Percentiles rank a stretch among this genome's conserved stretches.
Evolutionary conservation across 1,139 yeast genomes (phyloP).

Genomic region (Yamadazyma kanchanaburiensis): DNA sequence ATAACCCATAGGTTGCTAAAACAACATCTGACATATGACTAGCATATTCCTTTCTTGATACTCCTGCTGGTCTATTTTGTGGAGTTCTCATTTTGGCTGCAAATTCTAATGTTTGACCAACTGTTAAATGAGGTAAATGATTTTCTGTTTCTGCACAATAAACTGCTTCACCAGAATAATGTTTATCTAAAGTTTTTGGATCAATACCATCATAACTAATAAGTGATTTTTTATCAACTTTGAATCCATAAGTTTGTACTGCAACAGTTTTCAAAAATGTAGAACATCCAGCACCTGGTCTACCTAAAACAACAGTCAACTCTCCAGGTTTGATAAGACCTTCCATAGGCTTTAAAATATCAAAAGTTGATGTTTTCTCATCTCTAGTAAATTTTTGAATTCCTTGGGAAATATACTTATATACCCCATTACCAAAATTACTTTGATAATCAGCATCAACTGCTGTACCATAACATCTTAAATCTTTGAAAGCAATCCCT

Average conservation of each 20-base stretch:
- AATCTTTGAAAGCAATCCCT: conserved; percentile 66
- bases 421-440: conserved; percentile 55
- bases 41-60: conserved; percentile 39
- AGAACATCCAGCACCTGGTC: conserved; percentile 86
- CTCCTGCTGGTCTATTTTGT: conserved; percentile 37
- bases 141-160: conserved; percentile 52
- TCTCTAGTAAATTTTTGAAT: conserved; percentile 32
- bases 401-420: conserved; percentile 16
- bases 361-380: conserved; percentile 20
- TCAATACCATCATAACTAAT: conserved; percentile 29
- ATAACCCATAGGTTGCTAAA: conserved; percentile 41
- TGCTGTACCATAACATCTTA: conserved; percentile 73
- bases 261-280: conserved; percentile 70
- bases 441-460: conserved; percentile 77
- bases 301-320: conserved; percentile 69
- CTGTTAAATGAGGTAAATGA: conserved; percentile 52
- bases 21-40: conserved; percentile 40
- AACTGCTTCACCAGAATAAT: conserved; percentile 40
- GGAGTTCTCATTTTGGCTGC: conserved; percentile 44
- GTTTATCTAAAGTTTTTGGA: conserved; percentile 21
- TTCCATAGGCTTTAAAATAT: conserved; percentile 32
- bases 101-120: conserved; percentile 47
- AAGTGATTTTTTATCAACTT: conserved; percentile 47
- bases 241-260: conserved; percentile 68
- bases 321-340: conserved; percentile 55